phyloP scores from a whole-genome alignment of 345 rosid genomes.

The Eutrema japonicum region DNA sequence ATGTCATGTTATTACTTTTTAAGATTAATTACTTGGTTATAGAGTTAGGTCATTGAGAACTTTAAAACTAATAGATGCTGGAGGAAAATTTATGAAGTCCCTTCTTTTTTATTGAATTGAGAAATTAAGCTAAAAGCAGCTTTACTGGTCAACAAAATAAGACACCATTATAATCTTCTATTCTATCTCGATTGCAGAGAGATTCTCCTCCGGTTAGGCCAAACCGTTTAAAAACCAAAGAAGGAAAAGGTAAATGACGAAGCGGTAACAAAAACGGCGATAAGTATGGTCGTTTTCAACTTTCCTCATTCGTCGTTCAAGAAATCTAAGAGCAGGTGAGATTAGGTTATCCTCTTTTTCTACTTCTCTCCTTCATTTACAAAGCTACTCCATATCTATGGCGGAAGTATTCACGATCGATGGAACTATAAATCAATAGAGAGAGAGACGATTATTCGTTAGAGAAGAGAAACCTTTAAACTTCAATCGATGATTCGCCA shows the following conservation, averaged over 20 bases:
- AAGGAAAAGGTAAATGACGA: neutral
- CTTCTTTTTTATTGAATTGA: too few relatives aligned
- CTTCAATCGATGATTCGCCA: slow-evolving; percentile 35
- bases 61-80: too few relatives aligned
- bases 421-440: neutral
- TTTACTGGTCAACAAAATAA: too few relatives aligned
- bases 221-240: too few relatives aligned
- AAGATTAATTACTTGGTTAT: too few relatives aligned
- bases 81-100: too few relatives aligned
- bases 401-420: slow-evolving; percentile 1
- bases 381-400: slow-evolving; percentile 44
- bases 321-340: slow-evolving; percentile 43
- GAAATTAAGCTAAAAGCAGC: too few relatives aligned
- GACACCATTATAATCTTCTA: too few relatives aligned
- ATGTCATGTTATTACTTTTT: too few relatives aligned
- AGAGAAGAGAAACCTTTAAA: neutral
- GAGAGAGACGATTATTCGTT: neutral
- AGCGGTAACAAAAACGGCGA: slow-evolving; percentile 14
- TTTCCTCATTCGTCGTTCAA: slow-evolving; percentile 14
- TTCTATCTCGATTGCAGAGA: neutral
- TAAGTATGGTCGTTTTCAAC: slow-evolving; percentile 6
- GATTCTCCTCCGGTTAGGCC: neutral
- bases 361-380: slow-evolving; percentile 26
- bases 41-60: too few relatives aligned
- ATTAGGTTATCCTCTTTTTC: slow-evolving; percentile 43